A percentile compares a stretch with the other conserved stretches of the same genome.
Conservation (phyloP, 495 filamentous ascomycete genomes). For the Tuber magnatum region DNA sequence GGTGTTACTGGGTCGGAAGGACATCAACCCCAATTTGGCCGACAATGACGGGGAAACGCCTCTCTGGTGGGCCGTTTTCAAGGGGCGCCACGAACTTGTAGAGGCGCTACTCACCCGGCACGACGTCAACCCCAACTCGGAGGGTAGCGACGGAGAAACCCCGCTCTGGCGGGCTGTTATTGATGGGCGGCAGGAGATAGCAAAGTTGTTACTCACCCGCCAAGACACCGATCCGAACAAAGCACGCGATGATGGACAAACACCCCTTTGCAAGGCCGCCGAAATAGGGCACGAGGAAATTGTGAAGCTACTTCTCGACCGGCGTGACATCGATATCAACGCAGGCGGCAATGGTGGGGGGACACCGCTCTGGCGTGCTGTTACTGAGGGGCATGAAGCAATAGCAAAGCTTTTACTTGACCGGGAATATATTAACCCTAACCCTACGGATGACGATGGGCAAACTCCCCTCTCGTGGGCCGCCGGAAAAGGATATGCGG, state of each 20-base stretch:
- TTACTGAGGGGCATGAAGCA: not conserved
- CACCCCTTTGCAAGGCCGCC: conserved; percentile 3
- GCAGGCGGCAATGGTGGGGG: not conserved
- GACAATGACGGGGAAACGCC: not conserved
- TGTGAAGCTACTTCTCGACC: conserved; percentile 3
- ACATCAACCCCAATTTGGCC: not conserved
- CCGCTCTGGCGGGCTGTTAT: not conserved
- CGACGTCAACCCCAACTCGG: not conserved
- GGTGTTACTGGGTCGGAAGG: not conserved
- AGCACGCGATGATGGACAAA: not conserved
- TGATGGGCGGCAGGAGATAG: not conserved
- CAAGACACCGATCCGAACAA: not conserved
- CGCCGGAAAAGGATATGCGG: not conserved
- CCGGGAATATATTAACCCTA: not conserved
- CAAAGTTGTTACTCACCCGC: not conserved
- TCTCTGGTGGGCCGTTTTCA: conserved; percentile 1
- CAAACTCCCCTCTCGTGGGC: not conserved
- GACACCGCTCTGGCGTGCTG: not conserved
- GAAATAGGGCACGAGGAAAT: not conserved
- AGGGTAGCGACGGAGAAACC: not conserved
- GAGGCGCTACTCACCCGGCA: not conserved
- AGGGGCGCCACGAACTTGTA: conserved; percentile 4
- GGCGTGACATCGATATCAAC: not conserved
- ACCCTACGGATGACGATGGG: not conserved
- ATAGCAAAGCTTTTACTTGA: not conserved